These are phyloP conservation scores for Calonectria fujianensis DNA, from an alignment of 2,329 filamentous ascomycete species.

Conservation along the genomic window DNA sequence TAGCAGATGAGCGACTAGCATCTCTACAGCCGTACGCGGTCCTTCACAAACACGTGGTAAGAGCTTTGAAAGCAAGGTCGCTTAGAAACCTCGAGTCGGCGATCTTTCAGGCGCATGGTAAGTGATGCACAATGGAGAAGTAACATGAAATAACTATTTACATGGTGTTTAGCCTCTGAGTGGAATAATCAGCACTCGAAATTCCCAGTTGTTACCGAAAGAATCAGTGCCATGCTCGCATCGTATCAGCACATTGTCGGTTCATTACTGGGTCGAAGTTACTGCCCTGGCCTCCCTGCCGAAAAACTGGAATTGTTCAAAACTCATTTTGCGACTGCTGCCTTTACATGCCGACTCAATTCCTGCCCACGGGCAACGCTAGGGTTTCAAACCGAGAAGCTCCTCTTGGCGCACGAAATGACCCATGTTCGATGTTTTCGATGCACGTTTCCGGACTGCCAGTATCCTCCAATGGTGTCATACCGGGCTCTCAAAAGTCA, in stretches of 20 bases:
- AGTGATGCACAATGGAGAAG: not conserved
- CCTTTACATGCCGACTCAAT: constrained; percentile 32
- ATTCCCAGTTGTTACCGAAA: not conserved
- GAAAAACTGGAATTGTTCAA: constrained; percentile 38
- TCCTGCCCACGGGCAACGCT: constrained; percentile 28
- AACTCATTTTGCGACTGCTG: constrained; percentile 17
- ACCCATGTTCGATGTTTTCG: constrained; percentile 36
- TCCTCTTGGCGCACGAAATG: constrained; percentile 13
- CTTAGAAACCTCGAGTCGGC: constrained; percentile 22
- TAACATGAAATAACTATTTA: not conserved
- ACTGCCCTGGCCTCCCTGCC: not conserved
- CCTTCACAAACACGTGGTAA: constrained; percentile 14
- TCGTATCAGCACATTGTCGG: constrained; percentile 37
- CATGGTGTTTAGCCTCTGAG: not conserved
- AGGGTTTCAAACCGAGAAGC: constrained; percentile 29
- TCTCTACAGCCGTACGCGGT: not conserved
- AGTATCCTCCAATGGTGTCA: constrained; percentile 5
- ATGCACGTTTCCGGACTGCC: constrained; percentile 10
- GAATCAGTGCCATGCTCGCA: constrained; percentile 10
- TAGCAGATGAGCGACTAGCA: constrained; percentile 2
- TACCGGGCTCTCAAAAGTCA: not conserved
- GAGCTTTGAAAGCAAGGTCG: constrained; percentile 33
- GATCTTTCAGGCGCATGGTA: not conserved
- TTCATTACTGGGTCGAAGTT: not conserved
- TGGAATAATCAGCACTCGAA: not conserved